Evolutionary conservation across 768 basidiomycete species (phyloP).

Genomic region (Asterophora lycoperdoides): DNA sequence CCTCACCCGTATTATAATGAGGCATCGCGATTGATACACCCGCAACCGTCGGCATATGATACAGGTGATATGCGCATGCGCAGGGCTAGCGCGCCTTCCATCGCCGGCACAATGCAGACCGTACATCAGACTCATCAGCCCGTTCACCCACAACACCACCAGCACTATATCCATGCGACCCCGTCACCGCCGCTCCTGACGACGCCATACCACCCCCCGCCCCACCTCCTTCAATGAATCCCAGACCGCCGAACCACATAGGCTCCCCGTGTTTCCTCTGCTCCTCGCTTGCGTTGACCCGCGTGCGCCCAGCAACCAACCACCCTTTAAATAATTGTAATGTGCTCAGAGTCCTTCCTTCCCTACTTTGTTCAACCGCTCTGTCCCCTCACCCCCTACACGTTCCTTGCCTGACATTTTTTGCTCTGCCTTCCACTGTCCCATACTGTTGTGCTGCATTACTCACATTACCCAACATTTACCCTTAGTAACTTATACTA

Average conservation of each 20-base stretch:
- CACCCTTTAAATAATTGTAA: constrained; percentile 5
- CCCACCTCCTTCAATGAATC: constrained; percentile 11
- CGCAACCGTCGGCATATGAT: constrained; percentile 7
- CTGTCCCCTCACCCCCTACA: neutral
- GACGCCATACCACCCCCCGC: constrained; percentile 24
- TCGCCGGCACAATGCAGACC: constrained; percentile 6
- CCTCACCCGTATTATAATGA: constrained; percentile 23
- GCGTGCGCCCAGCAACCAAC: neutral
- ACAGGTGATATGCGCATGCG: constrained; percentile 12
- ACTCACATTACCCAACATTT: neutral
- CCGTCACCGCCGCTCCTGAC: constrained; percentile 26
- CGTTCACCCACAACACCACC: constrained; percentile 4
- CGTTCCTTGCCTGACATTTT: neutral
- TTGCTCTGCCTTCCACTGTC: neutral
- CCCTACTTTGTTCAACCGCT: no score
- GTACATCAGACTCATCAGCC: constrained; percentile 6
- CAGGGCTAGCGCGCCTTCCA: constrained; percentile 9
- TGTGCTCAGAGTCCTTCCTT: neutral
- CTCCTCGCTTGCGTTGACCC: constrained; percentile 13
- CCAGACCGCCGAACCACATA: constrained; percentile 1
- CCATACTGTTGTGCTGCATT: constrained; percentile 1
- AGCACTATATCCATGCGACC: constrained; percentile 13
- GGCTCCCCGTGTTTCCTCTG: constrained; percentile 10
- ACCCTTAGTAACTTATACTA: constrained; percentile 7
- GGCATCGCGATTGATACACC: constrained; percentile 10